Evolutionary conservation across 1,139 yeast species (phyloP).

Genomic region (Candida sp.): DNA sequence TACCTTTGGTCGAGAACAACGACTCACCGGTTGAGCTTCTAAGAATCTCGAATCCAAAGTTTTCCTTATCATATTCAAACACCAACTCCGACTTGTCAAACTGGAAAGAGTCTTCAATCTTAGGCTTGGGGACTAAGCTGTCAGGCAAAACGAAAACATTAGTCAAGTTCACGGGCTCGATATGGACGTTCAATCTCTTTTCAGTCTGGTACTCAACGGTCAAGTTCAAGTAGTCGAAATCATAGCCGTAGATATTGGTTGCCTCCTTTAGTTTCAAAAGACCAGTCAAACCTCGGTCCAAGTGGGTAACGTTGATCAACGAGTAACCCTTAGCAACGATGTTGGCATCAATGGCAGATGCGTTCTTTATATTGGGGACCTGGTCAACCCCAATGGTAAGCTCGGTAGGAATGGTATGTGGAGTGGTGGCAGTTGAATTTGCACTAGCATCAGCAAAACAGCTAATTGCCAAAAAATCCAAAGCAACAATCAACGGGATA

Average conservation of each 20-base stretch:
- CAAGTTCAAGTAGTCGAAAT: conserved; percentile 25
- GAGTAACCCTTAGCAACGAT: conserved; percentile 27
- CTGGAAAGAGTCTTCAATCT: conserved; percentile 13
- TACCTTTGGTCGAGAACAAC: conserved; percentile 23
- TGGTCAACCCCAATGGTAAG: conserved; percentile 23
- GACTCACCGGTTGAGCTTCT: conserved; percentile 26
- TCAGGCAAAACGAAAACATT: conserved; percentile 30
- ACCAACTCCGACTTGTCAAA: conserved; percentile 22
- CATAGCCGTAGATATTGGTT: conserved; percentile 34
- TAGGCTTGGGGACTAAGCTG: conserved; percentile 23
- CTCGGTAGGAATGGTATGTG: conserved; percentile 17
- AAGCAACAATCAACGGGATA: background rate
- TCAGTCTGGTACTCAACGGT: conserved; percentile 30
- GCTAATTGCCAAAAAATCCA: background rate
- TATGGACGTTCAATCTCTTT: conserved; percentile 26
- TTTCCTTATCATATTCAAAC: conserved; percentile 19
- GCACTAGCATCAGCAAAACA: background rate
- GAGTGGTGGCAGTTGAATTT: conserved; percentile 3
- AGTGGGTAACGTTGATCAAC: conserved; percentile 19
- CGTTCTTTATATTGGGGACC: conserved; percentile 27
- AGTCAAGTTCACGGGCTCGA: conserved; percentile 26
- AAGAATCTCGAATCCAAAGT: conserved; percentile 29
- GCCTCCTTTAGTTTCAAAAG: conserved; percentile 23
- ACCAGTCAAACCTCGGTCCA: conserved; percentile 25
- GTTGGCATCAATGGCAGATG: conserved; percentile 29